Evolutionary conservation across 768 basidiomycete genomes (phyloP).

Genomic region (Neoboletus subvelutipes): DNA sequence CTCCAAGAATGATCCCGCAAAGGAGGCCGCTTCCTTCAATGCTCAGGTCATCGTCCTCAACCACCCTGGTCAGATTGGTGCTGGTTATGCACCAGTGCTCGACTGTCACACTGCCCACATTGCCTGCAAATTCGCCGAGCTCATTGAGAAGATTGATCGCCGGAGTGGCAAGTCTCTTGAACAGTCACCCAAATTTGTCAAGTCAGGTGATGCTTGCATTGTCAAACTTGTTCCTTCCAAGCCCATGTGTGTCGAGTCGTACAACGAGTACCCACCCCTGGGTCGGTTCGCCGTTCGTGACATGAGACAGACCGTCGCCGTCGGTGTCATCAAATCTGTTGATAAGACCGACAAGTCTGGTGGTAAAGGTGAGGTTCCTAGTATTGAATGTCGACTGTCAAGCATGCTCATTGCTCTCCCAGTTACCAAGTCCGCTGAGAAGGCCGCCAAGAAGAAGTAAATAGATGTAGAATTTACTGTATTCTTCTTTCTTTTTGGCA

Average conservation of each 20-base stretch:
- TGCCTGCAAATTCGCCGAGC: slow-evolving; percentile 98
- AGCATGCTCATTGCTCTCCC: slow-evolving; percentile 17
- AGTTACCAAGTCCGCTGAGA: slow-evolving; percentile 96
- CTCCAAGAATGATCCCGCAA: slow-evolving; percentile 99
- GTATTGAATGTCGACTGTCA: neutral
- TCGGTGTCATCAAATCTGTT: slow-evolving; percentile 97
- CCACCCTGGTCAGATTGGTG: slow-evolving; percentile 99
- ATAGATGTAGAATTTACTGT: slow-evolving; percentile 73
- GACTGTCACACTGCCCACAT: slow-evolving; percentile 99
- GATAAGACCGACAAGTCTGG: slow-evolving; percentile 89
- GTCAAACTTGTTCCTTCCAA: slow-evolving; percentile 96
- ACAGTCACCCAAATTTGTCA: slow-evolving; percentile 92
- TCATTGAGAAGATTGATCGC: slow-evolving; percentile 99
- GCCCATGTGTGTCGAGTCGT: slow-evolving; percentile 94
- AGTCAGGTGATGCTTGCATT: slow-evolving; percentile 99
- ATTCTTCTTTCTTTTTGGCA: slow-evolving; percentile 52
- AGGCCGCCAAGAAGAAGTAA: slow-evolving; percentile 95
- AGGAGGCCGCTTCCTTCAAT: slow-evolving; percentile 98
- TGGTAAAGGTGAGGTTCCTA: slow-evolving; percentile 69
- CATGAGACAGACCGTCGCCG: slow-evolving; percentile 99
- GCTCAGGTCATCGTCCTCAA: slow-evolving; percentile 99
- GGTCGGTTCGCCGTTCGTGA: slow-evolving; percentile 99
- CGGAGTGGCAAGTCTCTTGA: slow-evolving; percentile 95
- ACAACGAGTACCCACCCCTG: slow-evolving; percentile 97
- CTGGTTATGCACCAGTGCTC: slow-evolving; percentile 97